A percentile compares a stretch with the other conserved stretches of the same genome.
Conservation (phyloP, 2,329 filamentous ascomycete genomes). For the Penicillium sp. region DNA sequence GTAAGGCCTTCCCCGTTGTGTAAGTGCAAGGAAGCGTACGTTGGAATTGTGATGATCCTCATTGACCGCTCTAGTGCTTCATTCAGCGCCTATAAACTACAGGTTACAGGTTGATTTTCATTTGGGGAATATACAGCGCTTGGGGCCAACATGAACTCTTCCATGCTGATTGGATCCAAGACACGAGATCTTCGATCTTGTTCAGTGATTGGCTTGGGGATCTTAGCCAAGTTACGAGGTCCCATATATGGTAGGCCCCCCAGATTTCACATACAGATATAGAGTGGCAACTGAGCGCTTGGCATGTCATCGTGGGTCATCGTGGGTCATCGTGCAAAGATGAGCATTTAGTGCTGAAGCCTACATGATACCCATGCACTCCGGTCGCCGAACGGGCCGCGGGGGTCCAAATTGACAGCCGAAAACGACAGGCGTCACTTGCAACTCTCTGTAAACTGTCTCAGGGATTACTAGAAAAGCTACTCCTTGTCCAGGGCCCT, state of each 20-base stretch:
- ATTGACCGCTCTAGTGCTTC: slow-evolving; percentile 1
- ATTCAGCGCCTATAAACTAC: background rate
- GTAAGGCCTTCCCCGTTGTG: background rate
- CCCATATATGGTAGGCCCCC: slow-evolving; percentile 3
- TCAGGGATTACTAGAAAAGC: background rate
- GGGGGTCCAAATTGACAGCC: background rate
- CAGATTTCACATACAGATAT: slow-evolving; percentile 5
- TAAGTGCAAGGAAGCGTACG: slow-evolving; percentile 1
- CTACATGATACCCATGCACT: background rate
- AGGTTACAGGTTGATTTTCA: background rate
- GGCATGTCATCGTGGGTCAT: background rate
- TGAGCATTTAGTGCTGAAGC: background rate
- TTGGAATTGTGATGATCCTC: background rate
- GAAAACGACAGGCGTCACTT: background rate
- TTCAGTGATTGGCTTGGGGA: slow-evolving; percentile 11
- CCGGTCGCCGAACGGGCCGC: background rate
- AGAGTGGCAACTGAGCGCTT: background rate
- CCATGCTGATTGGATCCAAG: slow-evolving; percentile 10
- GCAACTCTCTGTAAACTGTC: background rate
- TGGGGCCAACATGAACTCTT: background rate
- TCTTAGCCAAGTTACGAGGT: slow-evolving; percentile 1
- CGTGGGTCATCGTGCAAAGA: no score
- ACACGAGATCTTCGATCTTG: background rate
- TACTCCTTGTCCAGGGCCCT: background rate
- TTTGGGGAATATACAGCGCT: background rate